Evolutionary conservation across 2,329 filamentous ascomycete genomes (phyloP), one percentile per base, ranked within the genome.

Genomic region (Pseudocercospora vitis): DNA sequence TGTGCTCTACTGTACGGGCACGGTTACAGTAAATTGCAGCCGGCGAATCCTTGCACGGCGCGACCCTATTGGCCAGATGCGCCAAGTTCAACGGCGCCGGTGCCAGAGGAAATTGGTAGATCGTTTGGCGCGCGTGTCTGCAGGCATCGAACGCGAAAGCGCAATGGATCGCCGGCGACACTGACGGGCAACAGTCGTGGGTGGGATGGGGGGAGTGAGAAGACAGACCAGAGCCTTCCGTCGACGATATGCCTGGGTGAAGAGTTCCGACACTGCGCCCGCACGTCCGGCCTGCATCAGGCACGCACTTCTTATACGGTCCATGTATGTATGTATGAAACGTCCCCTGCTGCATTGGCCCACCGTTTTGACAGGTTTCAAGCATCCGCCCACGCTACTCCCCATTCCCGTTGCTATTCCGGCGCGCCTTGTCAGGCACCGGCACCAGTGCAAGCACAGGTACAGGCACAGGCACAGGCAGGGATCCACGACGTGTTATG

Each of bases 381-480:
- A 6, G 18, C 35, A 19, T 11, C 35, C 35, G 23, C 16, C 37
- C 19, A 42, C 37, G 37, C 37, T 42, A 42, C 37, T 12, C 37
- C 37, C 21, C n/a, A 42, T 23, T 24, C 21, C 37, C 37, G 37
- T 24, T 18, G 21, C 37, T 24, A 42, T 42, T 24, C 21, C 37
- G 37, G 37, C 37, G n/a, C 37, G 21, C 37, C 37, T 24, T 18
- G 37, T 42, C 37, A n/a, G n/a, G n/a, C n/a, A n/a, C n/a, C n/a
- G n/a, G n/a, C n/a, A n/a, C n/a, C n/a, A n/a, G n/a, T n/a, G n/a
- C n/a, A n/a, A n/a, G n/a, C n/a, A n/a, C n/a, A n/a, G n/a, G n/a
- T n/a, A n/a, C n/a, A n/a, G n/a, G n/a, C n/a, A n/a, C 37, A 26
- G 19, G 37, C 18, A 26, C 37, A 21, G 24, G 37, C 37, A 42